Conservation (phyloP, 129 eudicot species). For the Flaveria brownii region DNA sequence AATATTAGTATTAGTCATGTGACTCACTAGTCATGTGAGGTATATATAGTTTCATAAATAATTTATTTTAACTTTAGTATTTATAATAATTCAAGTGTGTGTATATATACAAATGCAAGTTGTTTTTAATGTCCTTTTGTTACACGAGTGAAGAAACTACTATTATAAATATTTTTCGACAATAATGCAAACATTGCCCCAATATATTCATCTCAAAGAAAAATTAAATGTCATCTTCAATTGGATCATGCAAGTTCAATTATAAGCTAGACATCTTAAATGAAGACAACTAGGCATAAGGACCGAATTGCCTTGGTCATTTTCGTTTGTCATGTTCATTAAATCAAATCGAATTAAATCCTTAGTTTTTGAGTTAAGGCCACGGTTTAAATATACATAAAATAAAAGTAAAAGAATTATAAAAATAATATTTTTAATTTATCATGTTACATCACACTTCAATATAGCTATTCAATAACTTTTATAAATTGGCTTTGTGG, state of each 20-base stretch:
- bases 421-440: neutral
- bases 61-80: neutral
- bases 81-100: neutral
- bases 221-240: conserved; percentile 15
- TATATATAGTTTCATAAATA: neutral
- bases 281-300: conserved; percentile 13
- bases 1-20: neutral
- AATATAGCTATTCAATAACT: neutral
- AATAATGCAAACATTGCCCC: conserved; percentile 2
- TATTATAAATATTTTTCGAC: conserved; percentile 18
- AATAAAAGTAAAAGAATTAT: neutral
- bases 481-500: neutral
- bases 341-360: neutral
- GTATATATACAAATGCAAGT: neutral
- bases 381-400: neutral
- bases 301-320: conserved; percentile 5
- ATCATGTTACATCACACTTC: neutral
- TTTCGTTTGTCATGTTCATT: conserved; percentile 10
- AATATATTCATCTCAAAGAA: conserved; percentile 12
- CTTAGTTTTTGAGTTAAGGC: neutral
- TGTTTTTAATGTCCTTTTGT: neutral
- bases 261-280: conserved; percentile 15
- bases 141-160: neutral
- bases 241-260: conserved; percentile 24
- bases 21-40: neutral